Conservation (phyloP, 805 yeast genomes). For the Candida sakaeoensis region DNA sequence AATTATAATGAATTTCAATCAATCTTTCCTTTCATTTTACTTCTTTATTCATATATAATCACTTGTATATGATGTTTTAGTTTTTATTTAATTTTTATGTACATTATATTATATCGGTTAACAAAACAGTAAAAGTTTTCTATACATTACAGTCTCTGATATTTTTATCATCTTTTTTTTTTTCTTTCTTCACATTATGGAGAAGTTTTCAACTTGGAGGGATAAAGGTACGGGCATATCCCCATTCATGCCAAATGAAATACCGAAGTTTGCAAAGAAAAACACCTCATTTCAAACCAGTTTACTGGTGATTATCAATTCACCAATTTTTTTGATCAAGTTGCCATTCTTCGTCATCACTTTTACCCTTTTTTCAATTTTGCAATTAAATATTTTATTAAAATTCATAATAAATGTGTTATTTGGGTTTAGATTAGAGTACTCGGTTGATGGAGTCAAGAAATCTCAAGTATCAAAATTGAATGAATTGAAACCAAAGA, state of each 20-base stretch:
- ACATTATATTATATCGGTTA: slow-evolving; percentile 9
- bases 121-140: too few relatives aligned
- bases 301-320: background rate
- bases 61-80: slow-evolving; percentile 6
- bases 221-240: slow-evolving; percentile 93
- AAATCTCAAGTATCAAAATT: slow-evolving; percentile 35
- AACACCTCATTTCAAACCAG: background rate
- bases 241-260: slow-evolving; percentile 64
- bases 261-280: slow-evolving; percentile 8
- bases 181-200: slow-evolving; percentile 46
- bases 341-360: slow-evolving; percentile 25
- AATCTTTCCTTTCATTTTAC: background rate
- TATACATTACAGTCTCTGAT: background rate
- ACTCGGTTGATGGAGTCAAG: slow-evolving; percentile 49
- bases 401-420: slow-evolving; percentile 19
- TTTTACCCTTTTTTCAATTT: slow-evolving; percentile 12
- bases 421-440: slow-evolving; percentile 35
- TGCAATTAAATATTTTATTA: slow-evolving; percentile 18
- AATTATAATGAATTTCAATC: slow-evolving; percentile 39
- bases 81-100: slow-evolving; percentile 6
- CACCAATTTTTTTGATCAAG: slow-evolving; percentile 20
- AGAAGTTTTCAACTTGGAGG: slow-evolving; percentile 78
- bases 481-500: slow-evolving; percentile 29
- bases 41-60: slow-evolving; percentile 4
- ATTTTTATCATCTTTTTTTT: background rate